Evolutionary conservation across 139 green algal species (phyloP).

Genomic region (Chlamydomonas urium): DNA sequence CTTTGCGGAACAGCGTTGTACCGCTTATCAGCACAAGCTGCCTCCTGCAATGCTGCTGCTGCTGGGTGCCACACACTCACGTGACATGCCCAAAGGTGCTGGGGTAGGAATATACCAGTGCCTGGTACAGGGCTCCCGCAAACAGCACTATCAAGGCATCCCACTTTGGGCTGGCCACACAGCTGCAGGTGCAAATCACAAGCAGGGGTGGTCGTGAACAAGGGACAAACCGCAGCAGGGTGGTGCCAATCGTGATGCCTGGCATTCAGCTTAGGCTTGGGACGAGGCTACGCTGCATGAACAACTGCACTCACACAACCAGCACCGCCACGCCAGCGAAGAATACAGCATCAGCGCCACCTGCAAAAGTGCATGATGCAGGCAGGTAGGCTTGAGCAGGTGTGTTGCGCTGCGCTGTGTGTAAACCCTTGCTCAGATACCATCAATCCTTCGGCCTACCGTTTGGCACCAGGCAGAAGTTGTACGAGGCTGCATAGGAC

Average conservation of each 20-base stretch:
- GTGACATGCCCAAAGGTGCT: slow-evolving; percentile 33
- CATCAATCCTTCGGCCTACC: background rate
- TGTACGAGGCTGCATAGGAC: background rate
- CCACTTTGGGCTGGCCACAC: slow-evolving; percentile 25
- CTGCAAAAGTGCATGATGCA: slow-evolving; percentile 20
- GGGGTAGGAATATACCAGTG: slow-evolving; percentile 23
- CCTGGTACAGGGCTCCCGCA: slow-evolving; percentile 23
- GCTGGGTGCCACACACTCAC: no score
- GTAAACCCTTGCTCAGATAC: background rate
- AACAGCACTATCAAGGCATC: slow-evolving; percentile 30
- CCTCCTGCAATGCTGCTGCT: background rate
- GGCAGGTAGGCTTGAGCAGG: background rate
- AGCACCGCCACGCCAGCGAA: slow-evolving; percentile 26
- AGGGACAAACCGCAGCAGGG: no score
- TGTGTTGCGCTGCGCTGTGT: background rate
- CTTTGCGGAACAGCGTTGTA: background rate
- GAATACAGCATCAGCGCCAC: slow-evolving; percentile 32
- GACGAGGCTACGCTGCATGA: background rate
- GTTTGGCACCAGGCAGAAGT: slow-evolving; percentile 14
- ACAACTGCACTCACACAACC: slow-evolving; percentile 24
- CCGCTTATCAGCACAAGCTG: background rate
- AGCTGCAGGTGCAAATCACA: slow-evolving; percentile 8
- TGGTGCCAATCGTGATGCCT: background rate
- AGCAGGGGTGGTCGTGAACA: no score
- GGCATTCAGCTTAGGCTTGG: background rate